Percentiles rank a stretch among this genome's conserved stretches.
Conservation (phyloP, 148 eudicot genomes). For the Chenopodium album region DNA sequence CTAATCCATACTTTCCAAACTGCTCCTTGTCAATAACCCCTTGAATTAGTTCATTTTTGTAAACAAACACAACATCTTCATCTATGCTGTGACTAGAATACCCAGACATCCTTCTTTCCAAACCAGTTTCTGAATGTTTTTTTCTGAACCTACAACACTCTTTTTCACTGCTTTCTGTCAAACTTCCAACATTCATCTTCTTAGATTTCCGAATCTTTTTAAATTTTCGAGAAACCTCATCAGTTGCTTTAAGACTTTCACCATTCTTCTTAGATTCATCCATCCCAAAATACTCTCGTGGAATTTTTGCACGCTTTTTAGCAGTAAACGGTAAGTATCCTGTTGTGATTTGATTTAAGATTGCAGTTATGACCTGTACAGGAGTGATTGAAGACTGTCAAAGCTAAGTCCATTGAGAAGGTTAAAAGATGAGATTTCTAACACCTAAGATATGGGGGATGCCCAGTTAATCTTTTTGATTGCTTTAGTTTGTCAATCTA, state of each 20-base stretch:
- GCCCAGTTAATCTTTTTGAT: no score
- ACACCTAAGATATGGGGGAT: background rate
- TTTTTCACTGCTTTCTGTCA: no score
- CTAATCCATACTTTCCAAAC: slow-evolving; percentile 96
- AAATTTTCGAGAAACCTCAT: slow-evolving; percentile 10
- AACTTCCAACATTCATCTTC: slow-evolving; percentile 1
- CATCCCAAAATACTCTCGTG: slow-evolving; percentile 66
- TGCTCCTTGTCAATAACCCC: slow-evolving; percentile 99
- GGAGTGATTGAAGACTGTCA: slow-evolving; percentile 12
- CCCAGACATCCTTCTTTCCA: slow-evolving; percentile 2
- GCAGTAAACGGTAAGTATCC: slow-evolving; percentile 69
- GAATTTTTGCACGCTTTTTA: slow-evolving; percentile 73
- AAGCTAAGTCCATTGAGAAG: background rate
- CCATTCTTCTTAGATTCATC: slow-evolving; percentile 34
- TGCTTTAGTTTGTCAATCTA: no score
- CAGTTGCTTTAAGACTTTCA: slow-evolving; percentile 7
- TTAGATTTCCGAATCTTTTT: slow-evolving; percentile 20
- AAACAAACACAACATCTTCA: slow-evolving; percentile 67
- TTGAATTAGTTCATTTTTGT: slow-evolving; percentile 85
- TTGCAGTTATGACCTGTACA: slow-evolving; percentile 71
- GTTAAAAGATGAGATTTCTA: no score
- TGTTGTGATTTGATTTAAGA: slow-evolving; percentile 73
- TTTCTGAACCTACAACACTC: slow-evolving; percentile 10
- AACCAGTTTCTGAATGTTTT: slow-evolving; percentile 14
- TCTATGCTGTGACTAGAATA: slow-evolving; percentile 37